Conservation (phyloP, 164 flowering plant genomes). For the Echeveria elegans region DNA sequence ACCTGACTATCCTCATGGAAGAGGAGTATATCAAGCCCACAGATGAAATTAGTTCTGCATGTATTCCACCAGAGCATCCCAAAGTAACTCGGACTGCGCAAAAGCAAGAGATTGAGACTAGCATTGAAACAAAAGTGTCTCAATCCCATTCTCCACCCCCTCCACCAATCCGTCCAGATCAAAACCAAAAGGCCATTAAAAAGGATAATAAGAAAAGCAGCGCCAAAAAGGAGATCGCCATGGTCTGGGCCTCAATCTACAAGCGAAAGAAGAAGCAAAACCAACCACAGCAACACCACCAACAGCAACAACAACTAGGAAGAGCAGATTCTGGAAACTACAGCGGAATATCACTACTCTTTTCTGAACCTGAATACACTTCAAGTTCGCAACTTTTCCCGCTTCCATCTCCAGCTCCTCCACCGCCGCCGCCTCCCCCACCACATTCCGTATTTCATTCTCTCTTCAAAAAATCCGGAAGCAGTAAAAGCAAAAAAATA, state of each 20-base stretch:
- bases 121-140: slow-evolving; percentile 6
- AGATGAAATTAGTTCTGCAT: not conserved
- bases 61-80: slow-evolving; percentile 19
- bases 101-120: slow-evolving; percentile 13
- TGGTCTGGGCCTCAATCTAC: slow-evolving; percentile 46
- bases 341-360: slow-evolving; percentile 15
- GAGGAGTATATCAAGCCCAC: not conserved
- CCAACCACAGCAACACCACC: slow-evolving; percentile 16
- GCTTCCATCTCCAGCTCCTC: slow-evolving; percentile 39
- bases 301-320: slow-evolving; percentile 12
- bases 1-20: slow-evolving; percentile 9
- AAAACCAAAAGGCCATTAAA: slow-evolving; percentile 21
- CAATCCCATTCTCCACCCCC: slow-evolving; percentile 24
- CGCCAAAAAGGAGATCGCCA: slow-evolving; percentile 54
- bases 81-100: slow-evolving; percentile 16
- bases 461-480: slow-evolving; percentile 16
- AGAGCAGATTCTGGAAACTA: slow-evolving; percentile 14
- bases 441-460: slow-evolving; percentile 19
- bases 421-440: slow-evolving; percentile 30
- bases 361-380: slow-evolving; percentile 4
- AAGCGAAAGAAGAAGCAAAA: slow-evolving; percentile 48
- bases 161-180: slow-evolving; percentile 12
- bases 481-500: slow-evolving; percentile 18
- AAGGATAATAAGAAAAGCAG: slow-evolving; percentile 35
- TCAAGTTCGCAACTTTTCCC: slow-evolving; percentile 15